Base-by-base conservation (phyloP, 1,284 basidiomycete genomes). In the Trametes sp. region DNA sequence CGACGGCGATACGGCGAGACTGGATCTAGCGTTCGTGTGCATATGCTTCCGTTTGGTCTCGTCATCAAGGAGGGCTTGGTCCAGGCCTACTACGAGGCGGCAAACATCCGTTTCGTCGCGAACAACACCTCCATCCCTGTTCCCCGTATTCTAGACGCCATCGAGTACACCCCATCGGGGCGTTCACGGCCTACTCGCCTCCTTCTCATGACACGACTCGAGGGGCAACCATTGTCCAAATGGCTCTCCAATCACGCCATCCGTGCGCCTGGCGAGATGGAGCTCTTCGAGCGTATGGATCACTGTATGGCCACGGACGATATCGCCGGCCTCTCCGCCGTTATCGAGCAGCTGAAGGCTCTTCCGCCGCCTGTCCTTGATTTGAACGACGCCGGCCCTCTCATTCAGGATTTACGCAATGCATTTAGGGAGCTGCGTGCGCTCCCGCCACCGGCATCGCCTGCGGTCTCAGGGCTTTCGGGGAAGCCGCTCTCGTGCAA, bases 171-270 rank as follows among this genome's bases (percentile, higher is more conserved):
- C 28, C 11, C 13, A 23, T 36, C 28, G 28, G 13, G 7, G 44
- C 13, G 2, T 5, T 24, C 44, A 26, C 19, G 2, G 13, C n/a
- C 21, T 7, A 11, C 36, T 6, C 45, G 58, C 36, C 26, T 36
- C n/a, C 49, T 60, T 35, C 14, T 60, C 10, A 60, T 60, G 58
- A 23, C 58, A 16, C 48, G 53, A 11, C 33, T 61, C 9, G 53
- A 61, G 8, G 59, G 59, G 3, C 35, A 55, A 19, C 24, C 36
- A 2, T 28, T 61, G 31, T 8, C 7, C 24, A 11, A 16, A 13
- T 61, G 59, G 59, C 35, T 61, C 9, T 9, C 26, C 29, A 31
- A 35, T 11, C 53, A 24, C 33, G 35, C 53, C 28, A 23, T 54
- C 26, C 33, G n/a, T 24, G 10, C 46, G 2, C 48, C 53, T 1